Conservation (phyloP, 1,139 yeast genomes). For the Saccharomyces hybrid region DNA sequence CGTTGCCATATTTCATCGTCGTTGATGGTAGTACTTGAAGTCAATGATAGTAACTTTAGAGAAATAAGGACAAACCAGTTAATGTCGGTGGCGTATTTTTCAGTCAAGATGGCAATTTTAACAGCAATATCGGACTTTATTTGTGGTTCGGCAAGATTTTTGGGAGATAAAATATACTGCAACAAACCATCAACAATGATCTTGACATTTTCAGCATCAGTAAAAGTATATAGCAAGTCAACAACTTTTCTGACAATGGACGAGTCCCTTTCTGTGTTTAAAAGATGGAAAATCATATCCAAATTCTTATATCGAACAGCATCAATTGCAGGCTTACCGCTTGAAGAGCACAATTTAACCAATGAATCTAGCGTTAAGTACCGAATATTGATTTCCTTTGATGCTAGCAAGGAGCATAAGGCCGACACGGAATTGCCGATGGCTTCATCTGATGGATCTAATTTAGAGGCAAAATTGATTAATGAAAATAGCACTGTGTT, state of each 20-base stretch:
- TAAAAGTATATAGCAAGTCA: constrained; percentile 67
- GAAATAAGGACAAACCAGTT: constrained; percentile 82
- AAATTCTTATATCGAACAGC: constrained; percentile 36
- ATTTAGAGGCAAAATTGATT: constrained; percentile 68
- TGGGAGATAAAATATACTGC: constrained; percentile 55
- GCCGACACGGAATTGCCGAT: constrained; percentile 59
- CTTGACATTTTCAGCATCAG: constrained; percentile 54
- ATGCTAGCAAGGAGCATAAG: constrained; percentile 49
- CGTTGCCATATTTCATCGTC: constrained; percentile 86
- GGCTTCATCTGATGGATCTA: constrained; percentile 66
- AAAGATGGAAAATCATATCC: constrained; percentile 37
- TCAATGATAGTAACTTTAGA: constrained; percentile 59
- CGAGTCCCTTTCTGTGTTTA: constrained; percentile 47
- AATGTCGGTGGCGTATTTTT: constrained; percentile 69
- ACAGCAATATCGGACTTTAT: constrained; percentile 70
- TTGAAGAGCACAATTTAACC: constrained; percentile 38
- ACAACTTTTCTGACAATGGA: constrained; percentile 74
- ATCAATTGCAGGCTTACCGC: constrained; percentile 30
- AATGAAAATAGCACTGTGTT: constrained; percentile 76
- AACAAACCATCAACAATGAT: constrained; percentile 57
- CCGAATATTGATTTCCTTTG: constrained; percentile 73
- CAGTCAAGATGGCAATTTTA: constrained; percentile 76
- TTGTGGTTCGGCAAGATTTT: constrained; percentile 36
- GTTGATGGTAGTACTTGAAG: constrained; percentile 49
- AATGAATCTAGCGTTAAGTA: constrained; percentile 74